phyloP scores from a whole-genome alignment of 2,329 filamentous ascomycete genomes.

The Colletotrichum navitas region DNA sequence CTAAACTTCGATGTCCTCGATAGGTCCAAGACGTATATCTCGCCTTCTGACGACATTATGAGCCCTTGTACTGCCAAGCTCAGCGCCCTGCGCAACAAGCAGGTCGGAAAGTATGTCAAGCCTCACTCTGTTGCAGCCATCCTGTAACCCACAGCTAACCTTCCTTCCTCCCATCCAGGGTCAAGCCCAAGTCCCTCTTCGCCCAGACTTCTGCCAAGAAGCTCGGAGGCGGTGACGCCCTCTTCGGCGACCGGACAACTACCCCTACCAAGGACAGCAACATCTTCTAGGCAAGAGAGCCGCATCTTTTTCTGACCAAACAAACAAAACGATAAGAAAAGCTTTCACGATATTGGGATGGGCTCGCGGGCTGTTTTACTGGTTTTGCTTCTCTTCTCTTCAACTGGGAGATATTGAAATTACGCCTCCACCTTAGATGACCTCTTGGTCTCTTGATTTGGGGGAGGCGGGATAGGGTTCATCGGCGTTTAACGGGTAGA shows the following conservation, averaged over 20 bases:
- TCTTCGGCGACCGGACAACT: constrained; percentile 47
- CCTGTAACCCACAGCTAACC: constrained; percentile 12
- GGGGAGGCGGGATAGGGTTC: constrained; percentile 27
- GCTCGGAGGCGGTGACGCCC: constrained; percentile 53
- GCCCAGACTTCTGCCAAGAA: constrained; percentile 75
- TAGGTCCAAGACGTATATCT: constrained; percentile 73
- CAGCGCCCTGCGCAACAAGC: constrained; percentile 83
- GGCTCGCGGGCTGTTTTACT: constrained; percentile 32
- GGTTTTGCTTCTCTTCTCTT: constrained; percentile 23
- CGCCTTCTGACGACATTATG: constrained; percentile 90
- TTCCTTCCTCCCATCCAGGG: constrained; percentile 53
- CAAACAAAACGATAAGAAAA: constrained; percentile 36
- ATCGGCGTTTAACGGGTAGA: constrained; percentile 40
- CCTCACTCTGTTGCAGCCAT: neutral
- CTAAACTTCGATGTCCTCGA: constrained; percentile 35
- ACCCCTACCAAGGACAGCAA: constrained; percentile 38
- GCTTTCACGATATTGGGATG: constrained; percentile 34
- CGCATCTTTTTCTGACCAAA: constrained; percentile 36
- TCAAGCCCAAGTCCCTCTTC: constrained; percentile 77
- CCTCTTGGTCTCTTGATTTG: constrained; percentile 15
- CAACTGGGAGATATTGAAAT: constrained; percentile 4
- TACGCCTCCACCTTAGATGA: constrained; percentile 12
- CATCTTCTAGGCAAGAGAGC: constrained; percentile 24
- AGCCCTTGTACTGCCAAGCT: constrained; percentile 88
- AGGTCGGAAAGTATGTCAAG: constrained; percentile 77